A percentile compares a stretch with the other conserved stretches of the same genome.
Conservation (phyloP, 2,329 filamentous ascomycete genomes). For the Neodidymelliopsis sp. region DNA sequence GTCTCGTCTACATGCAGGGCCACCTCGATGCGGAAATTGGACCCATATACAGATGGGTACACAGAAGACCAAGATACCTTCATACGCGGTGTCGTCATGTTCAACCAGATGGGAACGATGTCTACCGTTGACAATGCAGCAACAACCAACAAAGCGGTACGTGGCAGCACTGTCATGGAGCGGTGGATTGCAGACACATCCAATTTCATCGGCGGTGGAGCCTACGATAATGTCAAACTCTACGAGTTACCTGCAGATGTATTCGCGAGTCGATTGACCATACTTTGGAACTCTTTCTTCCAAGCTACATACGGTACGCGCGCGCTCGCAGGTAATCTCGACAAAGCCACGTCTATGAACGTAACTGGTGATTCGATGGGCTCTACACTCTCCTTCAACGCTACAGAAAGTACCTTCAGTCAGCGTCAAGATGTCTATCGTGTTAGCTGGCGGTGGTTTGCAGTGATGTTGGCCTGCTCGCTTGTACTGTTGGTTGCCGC, state of each 20-base stretch:
- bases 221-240: slow-evolving; percentile 26
- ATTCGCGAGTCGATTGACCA: slow-evolving; percentile 32
- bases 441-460: slow-evolving; percentile 39
- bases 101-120: slow-evolving; percentile 19
- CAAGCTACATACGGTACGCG: slow-evolving; percentile 38
- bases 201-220: slow-evolving; percentile 30
- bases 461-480: slow-evolving; percentile 30
- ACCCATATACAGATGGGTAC: slow-evolving; percentile 26
- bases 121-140: slow-evolving; percentile 29
- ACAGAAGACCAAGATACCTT: slow-evolving; percentile 17
- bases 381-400: slow-evolving; percentile 25
- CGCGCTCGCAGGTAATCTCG: slow-evolving; percentile 22
- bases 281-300: slow-evolving; percentile 38
- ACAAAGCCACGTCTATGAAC: slow-evolving; percentile 24
- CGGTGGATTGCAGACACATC: slow-evolving; percentile 33
- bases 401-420: slow-evolving; percentile 15
- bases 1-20: slow-evolving; percentile 26
- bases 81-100: slow-evolving; percentile 11
- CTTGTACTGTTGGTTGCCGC: slow-evolving; percentile 34
- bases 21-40: slow-evolving; percentile 30
- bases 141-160: slow-evolving; percentile 6
- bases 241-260: slow-evolving; percentile 26
- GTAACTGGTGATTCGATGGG: slow-evolving; percentile 1
- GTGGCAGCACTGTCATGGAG: slow-evolving; percentile 35
- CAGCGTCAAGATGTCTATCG: slow-evolving; percentile 23